Percentiles rank a stretch among this genome's conserved stretches.
Conservation (phyloP, 1,284 basidiomycete species). For the Macrocybe sp. region DNA sequence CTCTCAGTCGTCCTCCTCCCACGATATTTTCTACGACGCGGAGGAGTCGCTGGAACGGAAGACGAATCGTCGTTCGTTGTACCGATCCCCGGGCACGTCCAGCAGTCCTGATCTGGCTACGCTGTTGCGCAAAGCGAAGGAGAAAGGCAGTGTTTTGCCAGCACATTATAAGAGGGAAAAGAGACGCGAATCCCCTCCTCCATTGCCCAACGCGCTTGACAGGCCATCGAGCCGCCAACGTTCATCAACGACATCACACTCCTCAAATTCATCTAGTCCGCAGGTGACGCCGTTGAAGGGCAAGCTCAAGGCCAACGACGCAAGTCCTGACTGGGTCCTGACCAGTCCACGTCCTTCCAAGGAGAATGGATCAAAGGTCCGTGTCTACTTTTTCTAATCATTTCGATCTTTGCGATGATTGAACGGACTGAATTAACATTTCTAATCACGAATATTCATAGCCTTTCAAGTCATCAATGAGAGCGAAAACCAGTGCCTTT, state of each 20-base stretch:
- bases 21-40: constrained; percentile 58
- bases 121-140: constrained; percentile 74
- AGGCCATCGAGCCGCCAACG: constrained; percentile 25
- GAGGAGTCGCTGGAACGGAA: constrained; percentile 57
- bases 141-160: constrained; percentile 44
- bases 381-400: constrained; percentile 10
- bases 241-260: constrained; percentile 24
- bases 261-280: constrained; percentile 18
- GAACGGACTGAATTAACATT: not conserved
- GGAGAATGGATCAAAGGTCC: constrained; percentile 43
- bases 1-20: constrained; percentile 39
- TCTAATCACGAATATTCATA: constrained; percentile 17
- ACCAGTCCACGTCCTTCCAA: constrained; percentile 38
- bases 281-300: constrained; percentile 20
- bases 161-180: constrained; percentile 36
- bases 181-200: constrained; percentile 42
- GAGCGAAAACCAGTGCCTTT: constrained; percentile 73
- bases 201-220: constrained; percentile 30
- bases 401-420: constrained; percentile 6
- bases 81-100: constrained; percentile 81
- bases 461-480: constrained; percentile 55
- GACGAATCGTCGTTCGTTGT: constrained; percentile 77
- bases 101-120: constrained; percentile 87
- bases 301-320: constrained; percentile 19
- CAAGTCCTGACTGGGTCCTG: constrained; percentile 49